A percentile compares a stretch with the other conserved stretches of the same genome.
These are phyloP conservation scores for Saccharomycopsis sp. DNA, from an alignment of 805 yeast species.

Conservation along the genomic window DNA sequence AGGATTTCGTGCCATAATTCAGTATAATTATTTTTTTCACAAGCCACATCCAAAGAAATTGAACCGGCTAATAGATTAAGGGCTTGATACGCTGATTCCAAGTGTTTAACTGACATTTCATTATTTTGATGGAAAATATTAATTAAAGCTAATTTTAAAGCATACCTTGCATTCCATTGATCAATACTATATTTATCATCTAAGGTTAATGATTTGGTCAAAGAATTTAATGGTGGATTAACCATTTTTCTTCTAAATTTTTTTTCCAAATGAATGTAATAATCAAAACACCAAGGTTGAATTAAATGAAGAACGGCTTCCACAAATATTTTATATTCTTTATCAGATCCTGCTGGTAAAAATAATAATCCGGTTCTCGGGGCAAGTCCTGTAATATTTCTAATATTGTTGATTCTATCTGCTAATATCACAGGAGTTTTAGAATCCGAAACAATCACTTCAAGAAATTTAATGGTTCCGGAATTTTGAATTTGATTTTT, in stretches of 20 bases:
- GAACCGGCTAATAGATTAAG: conserved; percentile 31
- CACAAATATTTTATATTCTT: conserved; percentile 32
- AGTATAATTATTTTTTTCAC: conserved; percentile 16
- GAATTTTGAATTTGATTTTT: conserved; percentile 25
- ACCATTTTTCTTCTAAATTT: conserved; percentile 29
- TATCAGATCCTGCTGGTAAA: conserved; percentile 30
- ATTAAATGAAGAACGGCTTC: conserved; percentile 29
- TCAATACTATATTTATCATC: conserved; percentile 20
- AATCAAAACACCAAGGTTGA: conserved; percentile 34
- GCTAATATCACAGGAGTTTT: conserved; percentile 24
- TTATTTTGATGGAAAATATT: conserved; percentile 38
- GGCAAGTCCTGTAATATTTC: conserved; percentile 34
- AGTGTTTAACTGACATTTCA: conserved; percentile 39
- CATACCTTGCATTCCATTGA: conserved; percentile 42
- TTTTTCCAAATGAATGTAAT: conserved; percentile 32
- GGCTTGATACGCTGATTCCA: conserved; percentile 45
- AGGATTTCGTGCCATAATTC: conserved; percentile 36
- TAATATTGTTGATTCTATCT: conserved; percentile 27
- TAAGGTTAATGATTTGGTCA: conserved; percentile 19
- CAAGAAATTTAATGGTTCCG: conserved; percentile 27
- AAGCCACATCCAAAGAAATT: conserved; percentile 14
- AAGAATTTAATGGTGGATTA: conserved; percentile 4
- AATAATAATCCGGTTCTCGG: conserved; percentile 35
- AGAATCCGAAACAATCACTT: conserved; percentile 24
- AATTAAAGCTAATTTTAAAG: conserved; percentile 39